These are phyloP conservation scores for Talaromyces sp. DNA, from an alignment of 2,329 filamentous ascomycete species.

Conservation along the genomic window DNA sequence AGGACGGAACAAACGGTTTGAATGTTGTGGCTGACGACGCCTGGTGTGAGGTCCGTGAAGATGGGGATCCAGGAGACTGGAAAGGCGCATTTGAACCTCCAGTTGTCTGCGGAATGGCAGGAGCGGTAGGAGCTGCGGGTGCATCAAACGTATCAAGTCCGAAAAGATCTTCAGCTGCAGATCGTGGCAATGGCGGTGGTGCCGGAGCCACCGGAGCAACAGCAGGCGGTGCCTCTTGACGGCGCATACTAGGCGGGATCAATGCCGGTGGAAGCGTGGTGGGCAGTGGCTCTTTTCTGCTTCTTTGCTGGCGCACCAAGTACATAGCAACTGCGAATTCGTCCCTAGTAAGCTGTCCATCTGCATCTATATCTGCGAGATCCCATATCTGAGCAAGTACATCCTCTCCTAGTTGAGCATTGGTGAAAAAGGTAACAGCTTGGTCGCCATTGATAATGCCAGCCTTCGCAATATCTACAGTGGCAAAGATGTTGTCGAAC, in stretches of 20 bases:
- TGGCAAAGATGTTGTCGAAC: conserved; percentile 81
- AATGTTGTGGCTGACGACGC: conserved; percentile 50
- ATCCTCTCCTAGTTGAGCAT: conserved; percentile 85
- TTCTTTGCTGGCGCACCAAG: conserved; percentile 84
- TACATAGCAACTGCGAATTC: conserved; percentile 98
- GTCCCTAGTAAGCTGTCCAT: conserved; percentile 77
- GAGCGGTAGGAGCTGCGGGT: conserved; percentile 49
- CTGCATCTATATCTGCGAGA: conserved; percentile 86
- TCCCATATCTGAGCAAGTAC: conserved; percentile 94
- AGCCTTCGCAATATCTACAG: conserved; percentile 72
- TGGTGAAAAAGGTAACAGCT: conserved; percentile 88
- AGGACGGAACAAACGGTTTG: conserved; percentile 89
- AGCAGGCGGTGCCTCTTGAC: conserved; percentile 40
- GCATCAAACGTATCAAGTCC: conserved; percentile 73
- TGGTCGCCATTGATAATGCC: conserved; percentile 91
- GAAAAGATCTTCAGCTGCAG: conserved; percentile 89
- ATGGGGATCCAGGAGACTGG: conserved; percentile 51
- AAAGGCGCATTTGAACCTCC: conserved; percentile 61
- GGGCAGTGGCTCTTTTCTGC: conserved; percentile 67
- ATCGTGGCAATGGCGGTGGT: conserved; percentile 53
- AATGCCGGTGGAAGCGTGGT: conserved; percentile 73
- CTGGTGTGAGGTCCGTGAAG: conserved; percentile 33
- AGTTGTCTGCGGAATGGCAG: conserved; percentile 64
- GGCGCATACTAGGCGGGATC: conserved; percentile 79
- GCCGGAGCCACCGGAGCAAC: conserved; percentile 40